phyloP scores from a whole-genome alignment of 2,329 filamentous ascomycete species.

The Didymella sp. region DNA sequence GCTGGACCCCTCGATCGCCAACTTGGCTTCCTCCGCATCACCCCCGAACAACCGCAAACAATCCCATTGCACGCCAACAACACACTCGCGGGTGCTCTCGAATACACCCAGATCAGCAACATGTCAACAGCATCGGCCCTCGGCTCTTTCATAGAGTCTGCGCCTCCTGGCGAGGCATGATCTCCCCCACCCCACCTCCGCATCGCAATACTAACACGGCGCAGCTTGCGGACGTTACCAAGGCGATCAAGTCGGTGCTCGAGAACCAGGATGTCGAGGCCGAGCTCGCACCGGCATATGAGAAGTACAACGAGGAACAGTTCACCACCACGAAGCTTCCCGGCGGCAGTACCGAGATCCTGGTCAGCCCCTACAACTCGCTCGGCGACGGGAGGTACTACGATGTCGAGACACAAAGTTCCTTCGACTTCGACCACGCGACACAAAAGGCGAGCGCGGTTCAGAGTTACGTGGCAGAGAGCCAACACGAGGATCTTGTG shows the following conservation, averaged over 20 bases:
- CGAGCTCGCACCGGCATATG: conserved; percentile 81
- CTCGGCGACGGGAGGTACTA: conserved; percentile 85
- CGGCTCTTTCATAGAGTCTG: conserved; percentile 87
- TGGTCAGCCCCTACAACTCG: conserved; percentile 86
- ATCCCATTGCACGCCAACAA: conserved; percentile 18
- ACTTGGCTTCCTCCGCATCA: conserved; percentile 35
- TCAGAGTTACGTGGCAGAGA: conserved; percentile 81
- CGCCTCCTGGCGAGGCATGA: conserved; percentile 92
- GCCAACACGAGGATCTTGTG: conserved; percentile 79
- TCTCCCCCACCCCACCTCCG: conserved; percentile 3
- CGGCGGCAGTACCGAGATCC: conserved; percentile 76
- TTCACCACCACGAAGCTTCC: conserved; percentile 88
- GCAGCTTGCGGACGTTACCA: conserved; percentile 85
- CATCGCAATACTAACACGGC: conserved; percentile 30
- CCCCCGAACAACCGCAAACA: conserved; percentile 14
- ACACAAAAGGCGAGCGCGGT: conserved; percentile 84
- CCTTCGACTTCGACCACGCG: conserved; percentile 85
- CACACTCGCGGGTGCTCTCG: neutral
- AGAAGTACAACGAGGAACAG: conserved; percentile 97
- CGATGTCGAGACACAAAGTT: conserved; percentile 85
- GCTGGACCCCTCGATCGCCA: conserved; percentile 31
- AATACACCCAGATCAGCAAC: conserved; percentile 1
- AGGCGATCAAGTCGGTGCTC: conserved; percentile 89
- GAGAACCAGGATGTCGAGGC: conserved; percentile 71
- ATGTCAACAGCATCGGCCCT: conserved; percentile 52